These are phyloP conservation scores for Eucalyptus curtisii DNA, from an alignment of 345 rosid species.

Conservation along the genomic window DNA sequence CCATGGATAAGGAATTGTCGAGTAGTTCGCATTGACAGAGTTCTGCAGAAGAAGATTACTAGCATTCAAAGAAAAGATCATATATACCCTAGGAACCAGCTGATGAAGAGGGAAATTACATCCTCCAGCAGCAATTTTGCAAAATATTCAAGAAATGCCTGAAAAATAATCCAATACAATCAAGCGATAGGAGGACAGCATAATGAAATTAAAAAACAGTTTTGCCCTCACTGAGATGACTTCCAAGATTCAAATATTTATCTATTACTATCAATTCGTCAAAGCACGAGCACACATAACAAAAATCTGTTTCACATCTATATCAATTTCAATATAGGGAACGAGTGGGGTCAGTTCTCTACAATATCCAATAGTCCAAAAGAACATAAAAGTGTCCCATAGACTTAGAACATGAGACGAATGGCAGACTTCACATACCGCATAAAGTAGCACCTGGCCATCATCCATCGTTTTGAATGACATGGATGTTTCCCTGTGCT, in stretches of 20 bases:
- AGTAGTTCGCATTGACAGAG: slow-evolving; percentile 89
- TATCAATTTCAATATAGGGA: not conserved
- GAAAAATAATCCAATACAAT: not conserved
- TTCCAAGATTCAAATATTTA: not conserved
- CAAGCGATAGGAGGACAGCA: not conserved
- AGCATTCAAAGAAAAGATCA: not conserved
- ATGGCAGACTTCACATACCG: slow-evolving; percentile 30
- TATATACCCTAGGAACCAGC: not conserved
- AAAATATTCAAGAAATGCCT: not conserved
- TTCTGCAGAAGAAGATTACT: slow-evolving; percentile 38
- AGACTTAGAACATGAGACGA: not conserved
- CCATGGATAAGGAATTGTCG: slow-evolving; percentile 91
- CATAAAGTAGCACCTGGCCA: slow-evolving; percentile 82
- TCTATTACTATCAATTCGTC: not conserved
- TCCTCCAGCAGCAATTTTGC: not conserved
- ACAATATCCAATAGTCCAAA: not conserved
- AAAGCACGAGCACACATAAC: not conserved
- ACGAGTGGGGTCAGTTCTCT: not conserved
- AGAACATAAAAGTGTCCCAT: not conserved
- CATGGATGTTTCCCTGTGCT: slow-evolving; percentile 94
- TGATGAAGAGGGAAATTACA: not conserved
- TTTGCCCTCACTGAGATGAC: not conserved
- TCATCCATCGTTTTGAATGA: slow-evolving; percentile 98
- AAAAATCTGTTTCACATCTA: not conserved
- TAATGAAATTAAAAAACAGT: not conserved